Evolutionary conservation across 441 rosid genomes (phyloP).

Genomic region (Adansonia grandidieri): DNA sequence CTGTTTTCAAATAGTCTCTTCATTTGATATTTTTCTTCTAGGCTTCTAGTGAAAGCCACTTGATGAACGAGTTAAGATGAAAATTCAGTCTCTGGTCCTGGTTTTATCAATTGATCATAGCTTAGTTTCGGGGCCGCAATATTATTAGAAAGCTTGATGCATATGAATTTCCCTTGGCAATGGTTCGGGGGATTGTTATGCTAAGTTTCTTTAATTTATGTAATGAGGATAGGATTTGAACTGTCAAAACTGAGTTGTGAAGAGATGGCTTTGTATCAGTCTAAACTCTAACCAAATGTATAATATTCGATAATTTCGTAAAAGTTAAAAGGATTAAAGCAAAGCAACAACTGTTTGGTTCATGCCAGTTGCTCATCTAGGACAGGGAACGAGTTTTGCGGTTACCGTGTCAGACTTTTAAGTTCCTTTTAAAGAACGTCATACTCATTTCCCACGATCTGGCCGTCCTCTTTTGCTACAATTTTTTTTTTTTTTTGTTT

Average conservation of each 20-base stretch:
- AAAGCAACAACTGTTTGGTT: constrained; percentile 37
- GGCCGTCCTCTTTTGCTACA: constrained; percentile 39
- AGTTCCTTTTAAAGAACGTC: constrained; percentile 24
- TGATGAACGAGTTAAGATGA: no score
- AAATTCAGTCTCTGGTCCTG: background rate
- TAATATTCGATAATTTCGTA: background rate
- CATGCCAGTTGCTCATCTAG: constrained; percentile 30
- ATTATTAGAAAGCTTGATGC: background rate
- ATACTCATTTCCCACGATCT: constrained; percentile 55
- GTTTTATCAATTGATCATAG: background rate
- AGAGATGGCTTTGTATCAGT: constrained; percentile 9
- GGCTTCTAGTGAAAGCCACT: background rate
- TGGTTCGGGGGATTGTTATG: background rate
- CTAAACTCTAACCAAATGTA: background rate
- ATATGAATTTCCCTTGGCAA: background rate
- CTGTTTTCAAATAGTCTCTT: background rate
- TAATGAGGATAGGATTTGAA: background rate
- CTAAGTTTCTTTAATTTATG: background rate
- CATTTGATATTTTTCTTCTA: no score
- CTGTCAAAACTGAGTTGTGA: background rate
- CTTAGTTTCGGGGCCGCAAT: background rate
- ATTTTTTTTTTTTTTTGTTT: constrained; percentile 17
- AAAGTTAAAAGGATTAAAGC: constrained; percentile 7
- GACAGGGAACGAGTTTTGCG: constrained; percentile 63
- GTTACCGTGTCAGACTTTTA: constrained; percentile 56